phyloP scores from a whole-genome alignment of 106 monocot species.

The Dendrobium catenatum region DNA sequence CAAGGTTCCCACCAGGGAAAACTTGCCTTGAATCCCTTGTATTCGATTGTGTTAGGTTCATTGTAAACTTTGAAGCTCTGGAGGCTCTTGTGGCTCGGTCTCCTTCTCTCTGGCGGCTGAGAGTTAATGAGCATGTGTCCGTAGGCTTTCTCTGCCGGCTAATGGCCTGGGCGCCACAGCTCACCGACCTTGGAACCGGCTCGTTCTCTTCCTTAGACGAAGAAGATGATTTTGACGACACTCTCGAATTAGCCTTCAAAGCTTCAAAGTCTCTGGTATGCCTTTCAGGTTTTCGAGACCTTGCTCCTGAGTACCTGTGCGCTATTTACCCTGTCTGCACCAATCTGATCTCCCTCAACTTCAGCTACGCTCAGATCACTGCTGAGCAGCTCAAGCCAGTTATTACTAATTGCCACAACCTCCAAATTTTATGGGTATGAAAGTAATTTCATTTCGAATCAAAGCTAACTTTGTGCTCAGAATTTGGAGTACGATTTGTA shows the following conservation, averaged over 20 bases:
- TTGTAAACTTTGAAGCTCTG: slow-evolving; percentile 51
- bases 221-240: not conserved
- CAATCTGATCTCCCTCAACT: slow-evolving; percentile 55
- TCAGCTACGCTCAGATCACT: slow-evolving; percentile 40
- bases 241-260: slow-evolving; percentile 26
- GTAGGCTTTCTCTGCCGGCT: slow-evolving; percentile 19
- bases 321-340: slow-evolving; percentile 52
- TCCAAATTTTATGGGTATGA: slow-evolving; percentile 63
- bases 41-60: slow-evolving; percentile 46
- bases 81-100: slow-evolving; percentile 60
- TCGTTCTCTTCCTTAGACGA: slow-evolving; percentile 26
- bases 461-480: not conserved
- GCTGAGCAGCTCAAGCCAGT: slow-evolving; percentile 41
- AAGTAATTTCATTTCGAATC: not conserved
- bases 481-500: not conserved
- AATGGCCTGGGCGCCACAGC: slow-evolving; percentile 37
- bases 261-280: slow-evolving; percentile 37
- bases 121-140: slow-evolving; percentile 25
- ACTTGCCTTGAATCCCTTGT: slow-evolving; percentile 60
- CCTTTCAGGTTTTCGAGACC: slow-evolving; percentile 53
- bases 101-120: slow-evolving; percentile 34
- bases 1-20: slow-evolving; percentile 44
- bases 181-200: slow-evolving; percentile 56
- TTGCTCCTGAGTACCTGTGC: slow-evolving; percentile 31
- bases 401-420: slow-evolving; percentile 47